Base-by-base conservation (phyloP, 2,329 filamentous ascomycete species). In the Sporothrix euskadiensis region DNA sequence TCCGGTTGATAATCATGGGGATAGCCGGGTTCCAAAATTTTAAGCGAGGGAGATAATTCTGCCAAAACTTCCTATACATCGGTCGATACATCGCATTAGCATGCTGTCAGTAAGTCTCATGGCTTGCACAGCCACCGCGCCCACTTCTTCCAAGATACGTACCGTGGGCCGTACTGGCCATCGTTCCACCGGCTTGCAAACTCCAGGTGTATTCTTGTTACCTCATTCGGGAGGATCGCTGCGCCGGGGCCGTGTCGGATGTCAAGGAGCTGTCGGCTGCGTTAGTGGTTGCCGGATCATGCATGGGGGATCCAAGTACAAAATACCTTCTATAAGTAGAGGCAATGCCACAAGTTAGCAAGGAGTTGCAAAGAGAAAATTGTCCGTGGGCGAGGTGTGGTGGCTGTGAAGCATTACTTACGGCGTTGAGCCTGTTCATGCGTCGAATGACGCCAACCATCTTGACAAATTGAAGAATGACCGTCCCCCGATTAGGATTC, bases 21-120 rank as follows among this genome's bases (percentile, higher is more conserved):
- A 98, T 82, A 14, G 89, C 84, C 0, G 96, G 96, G 81, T 99
- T 99, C 86, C 97, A 92, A 84, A 91, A 99, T 86, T 99, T 98
- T 77, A 99, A 86, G 73, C 93, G 89, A 30, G 93, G 93, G 66
- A 98, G 90, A 80, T 90, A 91, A 75, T 90, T 85, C 76, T 88
- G 89, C 93, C 94, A 97, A 87, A 99, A 98, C 84, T 93, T 93
- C 79, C 94, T 97, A 76, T 12, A 54, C 30, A 16, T 8, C 30
- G 41, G 26, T 8, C 30, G 41, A 41, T 35, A 26, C 22, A 7
- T 3, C 19, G 1, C 19, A 35, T 71, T 41, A 73, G 39, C 52
- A 12, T 30, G 10, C 39, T 12, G 61, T 4, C 9, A 47, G 6
- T n/a, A 30, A 47, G 56, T 61, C 41, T 4, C 22, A 68, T 32